phyloP scores from a whole-genome alignment of 306 rosid species.

The Prunus persica region DNA sequence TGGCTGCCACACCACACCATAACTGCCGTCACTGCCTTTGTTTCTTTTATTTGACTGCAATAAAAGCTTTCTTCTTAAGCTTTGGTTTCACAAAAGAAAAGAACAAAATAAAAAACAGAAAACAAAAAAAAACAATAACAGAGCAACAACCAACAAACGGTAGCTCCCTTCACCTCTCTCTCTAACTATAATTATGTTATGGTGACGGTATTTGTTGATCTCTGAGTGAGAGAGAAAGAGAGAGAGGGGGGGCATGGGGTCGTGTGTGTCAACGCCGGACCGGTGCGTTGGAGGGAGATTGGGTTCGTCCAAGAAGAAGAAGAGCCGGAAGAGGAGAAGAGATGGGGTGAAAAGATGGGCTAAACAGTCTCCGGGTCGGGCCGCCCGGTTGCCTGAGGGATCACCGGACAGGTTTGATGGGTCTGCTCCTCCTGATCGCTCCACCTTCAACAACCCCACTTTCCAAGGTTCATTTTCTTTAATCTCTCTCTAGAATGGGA shows the following conservation, averaged over 20 bases:
- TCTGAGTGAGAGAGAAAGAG: slow-evolving; percentile 16
- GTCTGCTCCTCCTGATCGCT: slow-evolving; percentile 40
- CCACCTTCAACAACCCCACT: slow-evolving; percentile 60
- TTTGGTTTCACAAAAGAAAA: slow-evolving; percentile 8
- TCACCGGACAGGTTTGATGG: slow-evolving; percentile 48
- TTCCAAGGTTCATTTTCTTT: slow-evolving; percentile 56
- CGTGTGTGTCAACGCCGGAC: slow-evolving; percentile 71
- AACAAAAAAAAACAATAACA: not conserved
- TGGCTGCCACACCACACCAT: slow-evolving; percentile 16
- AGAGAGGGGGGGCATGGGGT: slow-evolving; percentile 54
- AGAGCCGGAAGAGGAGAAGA: slow-evolving; percentile 34
- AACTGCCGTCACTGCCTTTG: slow-evolving; percentile 24
- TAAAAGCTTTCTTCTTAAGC: slow-evolving; percentile 12
- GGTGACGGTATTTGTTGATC: slow-evolving; percentile 21
- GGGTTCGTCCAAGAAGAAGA: slow-evolving; percentile 45
- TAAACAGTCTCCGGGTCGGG: slow-evolving; percentile 33
- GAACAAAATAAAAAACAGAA: not conserved
- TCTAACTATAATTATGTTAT: slow-evolving; percentile 24
- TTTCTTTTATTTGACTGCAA: not conserved
- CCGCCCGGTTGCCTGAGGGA: slow-evolving; percentile 37
- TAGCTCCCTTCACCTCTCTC: slow-evolving; percentile 14
- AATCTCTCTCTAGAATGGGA: not conserved
- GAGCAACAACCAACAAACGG: slow-evolving; percentile 20
- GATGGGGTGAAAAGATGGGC: slow-evolving; percentile 35
- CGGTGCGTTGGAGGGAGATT: slow-evolving; percentile 59